A percentile compares a stretch with the other conserved stretches of the same genome.
Evolutionary conservation across 768 basidiomycete species (phyloP).

Genomic region (Hygrophorus pudorinus): DNA sequence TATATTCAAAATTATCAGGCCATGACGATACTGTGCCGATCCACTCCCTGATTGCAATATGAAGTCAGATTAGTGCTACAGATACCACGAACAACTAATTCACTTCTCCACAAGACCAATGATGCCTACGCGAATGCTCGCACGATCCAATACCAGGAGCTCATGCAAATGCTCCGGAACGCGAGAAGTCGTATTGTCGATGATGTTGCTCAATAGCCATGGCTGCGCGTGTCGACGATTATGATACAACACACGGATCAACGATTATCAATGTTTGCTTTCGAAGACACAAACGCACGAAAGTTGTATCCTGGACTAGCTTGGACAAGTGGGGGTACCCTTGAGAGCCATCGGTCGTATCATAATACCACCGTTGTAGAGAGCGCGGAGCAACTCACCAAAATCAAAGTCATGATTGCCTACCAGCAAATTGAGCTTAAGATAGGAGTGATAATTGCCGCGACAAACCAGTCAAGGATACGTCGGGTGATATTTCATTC

Average conservation of each 20-base stretch:
- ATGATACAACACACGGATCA: constrained; percentile 16
- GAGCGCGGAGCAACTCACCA: constrained; percentile 27
- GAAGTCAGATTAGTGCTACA: not conserved
- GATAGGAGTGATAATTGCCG: not conserved
- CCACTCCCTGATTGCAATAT: constrained; percentile 63
- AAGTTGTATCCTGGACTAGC: constrained; percentile 62
- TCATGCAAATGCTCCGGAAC: constrained; percentile 54
- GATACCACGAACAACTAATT: constrained; percentile 8
- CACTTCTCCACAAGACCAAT: constrained; percentile 87
- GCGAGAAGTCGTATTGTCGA: constrained; percentile 52
- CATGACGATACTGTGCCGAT: constrained; percentile 80
- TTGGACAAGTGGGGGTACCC: constrained; percentile 57
- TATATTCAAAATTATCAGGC: constrained; percentile 72
- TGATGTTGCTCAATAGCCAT: constrained; percentile 85
- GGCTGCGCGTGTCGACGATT: no score
- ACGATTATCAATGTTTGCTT: not conserved
- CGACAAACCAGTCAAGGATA: constrained; percentile 59
- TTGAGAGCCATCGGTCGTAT: constrained; percentile 16
- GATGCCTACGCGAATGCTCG: constrained; percentile 63
- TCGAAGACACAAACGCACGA: constrained; percentile 36
- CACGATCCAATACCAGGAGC: constrained; percentile 58
- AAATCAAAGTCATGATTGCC: constrained; percentile 95
- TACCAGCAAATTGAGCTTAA: constrained; percentile 17
- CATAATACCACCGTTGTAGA: not conserved
- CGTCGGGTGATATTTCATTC: constrained; percentile 72